Evolutionary conservation across 2,329 filamentous ascomycete species (phyloP).

Genomic region (Phyllosticta capitalensis): DNA sequence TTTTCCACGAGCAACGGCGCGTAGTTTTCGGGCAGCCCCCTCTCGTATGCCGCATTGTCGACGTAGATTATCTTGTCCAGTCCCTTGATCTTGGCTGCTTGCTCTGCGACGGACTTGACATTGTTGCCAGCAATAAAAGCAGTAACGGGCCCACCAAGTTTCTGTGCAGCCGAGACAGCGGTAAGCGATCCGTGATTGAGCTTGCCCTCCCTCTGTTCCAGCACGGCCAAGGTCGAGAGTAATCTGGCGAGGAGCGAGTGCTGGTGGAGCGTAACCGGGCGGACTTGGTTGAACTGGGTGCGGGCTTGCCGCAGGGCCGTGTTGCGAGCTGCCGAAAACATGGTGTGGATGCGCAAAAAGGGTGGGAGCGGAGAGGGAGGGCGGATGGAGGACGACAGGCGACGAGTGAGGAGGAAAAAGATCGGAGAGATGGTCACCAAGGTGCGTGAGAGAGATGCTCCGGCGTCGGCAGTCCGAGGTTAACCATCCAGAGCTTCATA

Average conservation of each 20-base stretch:
- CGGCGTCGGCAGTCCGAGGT: constrained; percentile 11
- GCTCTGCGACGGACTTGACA: constrained; percentile 64
- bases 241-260: constrained; percentile 55
- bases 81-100: constrained; percentile 81
- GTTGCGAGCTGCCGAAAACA: constrained; percentile 28
- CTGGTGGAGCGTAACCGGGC: constrained; percentile 28
- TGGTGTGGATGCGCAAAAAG: constrained; percentile 11
- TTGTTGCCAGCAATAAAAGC: constrained; percentile 78
- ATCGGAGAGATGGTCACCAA: neutral
- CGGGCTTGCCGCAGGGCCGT: constrained; percentile 29
- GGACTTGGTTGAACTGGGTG: constrained; percentile 34
- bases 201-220: constrained; percentile 88
- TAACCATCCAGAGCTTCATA: constrained; percentile 9
- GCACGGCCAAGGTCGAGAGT: constrained; percentile 78
- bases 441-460: constrained; percentile 4
- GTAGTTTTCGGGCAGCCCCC: constrained; percentile 87
- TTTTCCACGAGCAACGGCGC: constrained; percentile 92
- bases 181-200: constrained; percentile 74
- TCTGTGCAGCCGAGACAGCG: constrained; percentile 75
- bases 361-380: neutral
- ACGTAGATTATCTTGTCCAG: constrained; percentile 86
- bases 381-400: neutral
- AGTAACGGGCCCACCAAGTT: constrained; percentile 75
- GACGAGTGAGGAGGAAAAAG: neutral
- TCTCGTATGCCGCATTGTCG: constrained; percentile 85